Evolutionary conservation across 768 basidiomycete species (phyloP), one percentile per base, ranked within the genome.

Genomic region (Lentinula detonsa): DNA sequence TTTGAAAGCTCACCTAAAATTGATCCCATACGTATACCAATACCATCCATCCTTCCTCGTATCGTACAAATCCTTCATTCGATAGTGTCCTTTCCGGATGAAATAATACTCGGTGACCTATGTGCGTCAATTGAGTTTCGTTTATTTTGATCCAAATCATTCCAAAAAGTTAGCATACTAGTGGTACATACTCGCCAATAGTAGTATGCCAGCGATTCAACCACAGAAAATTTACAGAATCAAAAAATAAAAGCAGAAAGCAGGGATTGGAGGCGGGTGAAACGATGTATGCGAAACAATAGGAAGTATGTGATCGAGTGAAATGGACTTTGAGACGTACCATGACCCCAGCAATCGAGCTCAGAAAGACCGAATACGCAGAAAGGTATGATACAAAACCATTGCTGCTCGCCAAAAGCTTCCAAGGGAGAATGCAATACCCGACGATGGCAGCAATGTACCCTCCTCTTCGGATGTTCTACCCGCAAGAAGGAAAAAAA

Each of bases 381-480:
- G 87, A 88, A 28, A 93, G 82, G 71, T 93, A 93, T 35, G 88
- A 87, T 4, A 88, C 87, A 72, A 93, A 93, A 63, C 76, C 81
- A 68, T 86, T 91, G 72, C 85, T 88, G 62, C 77, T 83, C 70
- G 86, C 85, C 65, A 90, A 77, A 39, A 91, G 74, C 66, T 88
- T 88, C 90, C 90, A 91, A 1, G 88, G 90, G 40, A 85, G 81
- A 77, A 90, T 90, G 71, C 78, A 83, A 35, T 92, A 68, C 4
- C 91, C 91, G 43, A 91, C 85, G 51, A 88, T 77, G 7, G 90
- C 90, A n/a, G 86, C 88, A 51, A 93, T 74, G 73, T 88, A 95
- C 15, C 91, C 91, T 33, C 93, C 91, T 18, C 91, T 83, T 21
- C 91, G 85, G 69, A 94, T 93, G 68, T 89, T 92, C 85, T 88